phyloP scores from a whole-genome alignment of 208 protist species.

The Trypanosoma avium region DNA sequence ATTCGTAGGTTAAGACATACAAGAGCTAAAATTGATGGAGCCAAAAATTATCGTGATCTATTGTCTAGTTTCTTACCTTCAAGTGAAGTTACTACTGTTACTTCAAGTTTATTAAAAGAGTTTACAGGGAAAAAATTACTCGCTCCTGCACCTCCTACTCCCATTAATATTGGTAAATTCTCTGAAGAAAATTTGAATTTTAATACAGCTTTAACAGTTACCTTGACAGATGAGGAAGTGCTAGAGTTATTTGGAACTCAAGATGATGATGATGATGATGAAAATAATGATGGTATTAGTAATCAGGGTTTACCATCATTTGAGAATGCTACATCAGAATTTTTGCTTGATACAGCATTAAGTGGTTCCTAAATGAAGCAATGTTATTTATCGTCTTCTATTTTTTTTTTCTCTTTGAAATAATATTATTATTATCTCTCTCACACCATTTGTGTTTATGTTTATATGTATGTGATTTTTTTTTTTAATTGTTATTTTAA shows the following conservation, averaged over 20 bases:
- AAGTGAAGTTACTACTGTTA: neutral
- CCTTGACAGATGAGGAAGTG: conserved; percentile 74
- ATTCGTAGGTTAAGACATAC: conserved; percentile 29
- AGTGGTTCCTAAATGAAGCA: neutral
- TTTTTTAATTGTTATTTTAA: too few species aligned
- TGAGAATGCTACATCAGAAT: conserved; percentile 3
- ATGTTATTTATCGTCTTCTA: too few species aligned
- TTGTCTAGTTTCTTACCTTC: conserved; percentile 15
- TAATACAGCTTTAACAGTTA: conserved; percentile 17
- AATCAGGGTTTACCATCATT: neutral
- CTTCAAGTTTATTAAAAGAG: conserved; percentile 6
- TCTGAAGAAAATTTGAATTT: conserved; percentile 11
- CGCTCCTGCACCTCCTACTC: conserved; percentile 16
- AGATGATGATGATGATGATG: conserved; percentile 3
- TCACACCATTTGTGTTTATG: too few species aligned
- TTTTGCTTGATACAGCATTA: conserved; percentile 4
- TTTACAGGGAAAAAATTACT: conserved; percentile 11
- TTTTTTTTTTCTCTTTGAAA: too few species aligned
- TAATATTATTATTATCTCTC: too few species aligned
- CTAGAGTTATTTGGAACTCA: conserved; percentile 61
- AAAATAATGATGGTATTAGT: neutral
- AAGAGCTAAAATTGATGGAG: conserved; percentile 24
- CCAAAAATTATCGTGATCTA: conserved; percentile 5
- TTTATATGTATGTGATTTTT: too few species aligned
- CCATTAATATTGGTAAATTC: conserved; percentile 21